These are phyloP conservation scores for Rhodofomes roseus DNA, from an alignment of 1,284 basidiomycete genomes.

Conservation along the genomic window DNA sequence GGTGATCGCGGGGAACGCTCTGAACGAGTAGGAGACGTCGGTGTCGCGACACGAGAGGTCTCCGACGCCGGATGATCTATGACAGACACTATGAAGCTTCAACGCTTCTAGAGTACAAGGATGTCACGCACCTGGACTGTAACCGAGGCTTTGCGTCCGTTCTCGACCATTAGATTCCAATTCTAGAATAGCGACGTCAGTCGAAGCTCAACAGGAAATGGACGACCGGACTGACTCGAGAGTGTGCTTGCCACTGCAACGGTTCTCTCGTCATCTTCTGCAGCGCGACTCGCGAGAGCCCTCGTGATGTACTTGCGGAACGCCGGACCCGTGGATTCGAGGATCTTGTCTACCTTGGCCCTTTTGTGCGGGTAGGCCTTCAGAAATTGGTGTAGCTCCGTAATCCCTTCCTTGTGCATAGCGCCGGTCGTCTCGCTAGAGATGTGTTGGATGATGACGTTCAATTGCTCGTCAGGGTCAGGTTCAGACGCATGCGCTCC, in stretches of 20 bases:
- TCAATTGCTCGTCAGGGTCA: constrained; percentile 75
- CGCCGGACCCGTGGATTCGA: constrained; percentile 77
- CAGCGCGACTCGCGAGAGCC: constrained; percentile 77
- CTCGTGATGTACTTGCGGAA: constrained; percentile 85
- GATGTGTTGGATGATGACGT: constrained; percentile 86
- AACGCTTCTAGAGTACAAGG: not conserved
- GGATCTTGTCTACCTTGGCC: constrained; percentile 79
- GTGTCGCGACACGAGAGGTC: constrained; percentile 12
- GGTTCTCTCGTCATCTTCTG: constrained; percentile 78
- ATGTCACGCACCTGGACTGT: constrained; percentile 15
- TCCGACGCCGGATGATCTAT: constrained; percentile 11
- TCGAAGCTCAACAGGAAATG: constrained; percentile 3
- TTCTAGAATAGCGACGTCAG: constrained; percentile 37
- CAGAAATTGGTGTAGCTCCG: constrained; percentile 92
- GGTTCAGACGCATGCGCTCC: constrained; percentile 62
- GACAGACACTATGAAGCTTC: no score
- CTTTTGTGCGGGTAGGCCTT: constrained; percentile 90
- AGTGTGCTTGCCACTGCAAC: constrained; percentile 75
- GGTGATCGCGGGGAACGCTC: constrained; percentile 31
- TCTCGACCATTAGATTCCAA: constrained; percentile 55
- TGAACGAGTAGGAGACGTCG: constrained; percentile 17
- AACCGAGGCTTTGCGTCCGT: constrained; percentile 16
- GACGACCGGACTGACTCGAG: constrained; percentile 53
- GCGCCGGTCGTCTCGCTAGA: constrained; percentile 84
- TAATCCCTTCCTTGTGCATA: constrained; percentile 87